Evolutionary conservation across 306 rosid species (phyloP), one percentile per base, ranked within the genome.

Genomic region (Fragaria iinumae): DNA sequence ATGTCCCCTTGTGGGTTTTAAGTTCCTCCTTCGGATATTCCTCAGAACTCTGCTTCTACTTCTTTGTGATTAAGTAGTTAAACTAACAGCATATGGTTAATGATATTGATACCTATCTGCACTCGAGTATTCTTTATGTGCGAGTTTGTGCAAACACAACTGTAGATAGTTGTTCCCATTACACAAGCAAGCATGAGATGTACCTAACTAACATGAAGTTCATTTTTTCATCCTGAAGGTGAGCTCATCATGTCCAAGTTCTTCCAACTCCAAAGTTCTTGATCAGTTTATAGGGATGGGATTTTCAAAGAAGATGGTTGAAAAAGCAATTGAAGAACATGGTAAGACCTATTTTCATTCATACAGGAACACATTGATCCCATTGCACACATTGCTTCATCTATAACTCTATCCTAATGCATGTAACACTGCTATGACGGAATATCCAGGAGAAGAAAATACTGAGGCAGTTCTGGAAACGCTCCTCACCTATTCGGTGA

Each of bases 221-320:
- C 29, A 50, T 67, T 57, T 84, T 74, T 80, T 79, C 39, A 71
- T 45, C 69, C 67, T 77, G 9, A 55, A 94, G 98, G 91, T 87
- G 65, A 80, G 89, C 82, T 81, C 93, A 13, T 82, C 93, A 13
- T 81, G 85, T 80, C 86, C 91, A 63, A 89, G 96, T 80, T 78
- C 87, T 7, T 90, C 96, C 66, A 85, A 84, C 80, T 77, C 92
- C 78, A 94, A 89, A 91, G 76, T 85, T n/a, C 10, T 87, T 55
- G 88, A 90, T 74, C 83, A 83, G 68, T 90, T 94, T 69, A 75
- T 89, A n/a, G 85, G 82, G 57, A 94, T 94, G 98, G 98, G 98
- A 21, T 94, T 94, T 84, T 77, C 93, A 21, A 73, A 77, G 56
- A 89, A 83, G 75, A 52, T 89, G 90, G 95, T 92, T 69, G 73